These are phyloP conservation scores for Fusarium caatingaense DNA, from an alignment of 2,329 filamentous ascomycete genomes.

Conservation along the genomic window DNA sequence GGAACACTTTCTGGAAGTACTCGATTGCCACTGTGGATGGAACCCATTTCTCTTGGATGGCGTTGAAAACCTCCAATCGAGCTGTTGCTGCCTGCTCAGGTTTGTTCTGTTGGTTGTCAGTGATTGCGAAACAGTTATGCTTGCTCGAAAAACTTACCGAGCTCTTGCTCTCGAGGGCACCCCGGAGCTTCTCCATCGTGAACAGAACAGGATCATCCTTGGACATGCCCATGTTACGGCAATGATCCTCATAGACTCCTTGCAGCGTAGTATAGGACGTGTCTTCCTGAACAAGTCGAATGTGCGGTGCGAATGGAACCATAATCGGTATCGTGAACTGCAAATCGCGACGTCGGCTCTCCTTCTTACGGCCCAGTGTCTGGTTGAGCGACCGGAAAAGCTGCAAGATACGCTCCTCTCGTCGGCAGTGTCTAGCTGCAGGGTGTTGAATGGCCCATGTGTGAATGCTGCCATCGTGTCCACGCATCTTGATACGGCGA, in stretches of 20 bases:
- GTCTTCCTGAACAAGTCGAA: conserved; percentile 96
- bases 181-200: conserved; percentile 92
- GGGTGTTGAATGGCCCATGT: conserved; percentile 97
- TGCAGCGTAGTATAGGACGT: conserved; percentile 93
- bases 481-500: conserved; percentile 92
- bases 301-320: conserved; percentile 93
- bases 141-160: conserved; percentile 57
- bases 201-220: conserved; percentile 97
- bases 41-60: conserved; percentile 94
- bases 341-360: conserved; percentile 90
- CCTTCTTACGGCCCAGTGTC: conserved; percentile 89
- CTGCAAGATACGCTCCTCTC: conserved; percentile 95
- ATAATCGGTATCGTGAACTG: conserved; percentile 97
- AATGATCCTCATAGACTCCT: conserved; percentile 96
- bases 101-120: conserved; percentile 63
- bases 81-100: conserved; percentile 77
- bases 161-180: conserved; percentile 76
- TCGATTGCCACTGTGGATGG: conserved; percentile 83
- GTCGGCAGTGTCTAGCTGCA: conserved; percentile 87
- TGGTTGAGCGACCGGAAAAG: conserved; percentile 98
- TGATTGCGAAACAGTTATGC: background rate
- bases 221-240: conserved; percentile 83
- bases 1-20: conserved; percentile 90
- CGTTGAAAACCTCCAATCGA: conserved; percentile 89
- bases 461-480: conserved; percentile 97